Evolutionary conservation across 352 stramenopile species (phyloP).

Genomic region (Phytophthora agathidicida): DNA sequence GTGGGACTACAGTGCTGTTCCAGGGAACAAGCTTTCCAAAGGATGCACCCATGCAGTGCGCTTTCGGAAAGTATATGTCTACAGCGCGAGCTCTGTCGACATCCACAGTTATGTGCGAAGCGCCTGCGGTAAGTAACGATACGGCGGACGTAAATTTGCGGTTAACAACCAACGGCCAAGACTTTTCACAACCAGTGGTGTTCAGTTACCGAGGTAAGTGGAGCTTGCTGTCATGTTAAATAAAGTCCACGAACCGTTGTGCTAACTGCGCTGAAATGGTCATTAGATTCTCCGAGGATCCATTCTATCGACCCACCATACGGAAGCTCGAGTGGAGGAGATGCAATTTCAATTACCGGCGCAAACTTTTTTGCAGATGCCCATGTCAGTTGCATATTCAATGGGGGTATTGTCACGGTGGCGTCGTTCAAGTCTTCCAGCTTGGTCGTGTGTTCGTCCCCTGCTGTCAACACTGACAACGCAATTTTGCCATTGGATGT

Average conservation of each 20-base stretch:
- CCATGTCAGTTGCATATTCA: slow-evolving; percentile 48
- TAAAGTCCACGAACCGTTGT: background rate
- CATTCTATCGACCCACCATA: slow-evolving; percentile 29
- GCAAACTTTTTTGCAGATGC: slow-evolving; percentile 39
- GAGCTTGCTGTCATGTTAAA: background rate
- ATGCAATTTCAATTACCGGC: slow-evolving; percentile 35
- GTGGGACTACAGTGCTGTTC: slow-evolving; percentile 45
- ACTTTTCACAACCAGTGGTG: slow-evolving; percentile 43
- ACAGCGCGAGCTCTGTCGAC: slow-evolving; percentile 31
- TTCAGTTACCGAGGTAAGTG: slow-evolving; percentile 61
- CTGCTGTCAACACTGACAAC: slow-evolving; percentile 11
- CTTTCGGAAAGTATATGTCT: slow-evolving; percentile 37
- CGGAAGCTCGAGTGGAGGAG: slow-evolving; percentile 24
- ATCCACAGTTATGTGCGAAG: slow-evolving; percentile 31
- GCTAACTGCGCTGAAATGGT: background rate
- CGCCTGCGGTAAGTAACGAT: slow-evolving; percentile 7
- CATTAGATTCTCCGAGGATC: slow-evolving; percentile 48
- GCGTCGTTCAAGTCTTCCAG: slow-evolving; percentile 30
- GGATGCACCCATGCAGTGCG: slow-evolving; percentile 31
- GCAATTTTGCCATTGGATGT: slow-evolving; percentile 5
- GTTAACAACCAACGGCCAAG: slow-evolving; percentile 62
- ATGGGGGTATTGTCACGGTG: slow-evolving; percentile 33
- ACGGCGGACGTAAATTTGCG: slow-evolving; percentile 33
- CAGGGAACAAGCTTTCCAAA: slow-evolving; percentile 38
- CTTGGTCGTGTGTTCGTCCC: slow-evolving; percentile 39